phyloP scores from a whole-genome alignment of 148 eudicot genomes.

The Chenopodium suecicum region DNA sequence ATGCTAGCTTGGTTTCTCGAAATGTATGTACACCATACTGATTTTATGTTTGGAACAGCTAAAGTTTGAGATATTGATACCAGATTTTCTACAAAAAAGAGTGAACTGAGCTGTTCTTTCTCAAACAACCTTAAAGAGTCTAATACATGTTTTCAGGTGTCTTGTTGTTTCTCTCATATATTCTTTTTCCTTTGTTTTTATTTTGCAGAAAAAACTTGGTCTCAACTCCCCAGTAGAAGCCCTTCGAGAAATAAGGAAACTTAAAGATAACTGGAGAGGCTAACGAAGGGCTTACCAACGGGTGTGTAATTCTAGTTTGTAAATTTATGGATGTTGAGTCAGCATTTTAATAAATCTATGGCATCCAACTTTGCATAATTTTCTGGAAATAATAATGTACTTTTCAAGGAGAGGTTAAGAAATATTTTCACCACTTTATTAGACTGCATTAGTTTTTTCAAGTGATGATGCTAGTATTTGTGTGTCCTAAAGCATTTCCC shows the following conservation, averaged over 20 bases:
- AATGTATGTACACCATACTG: neutral
- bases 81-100: too few relatives aligned
- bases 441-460: neutral
- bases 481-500: neutral
- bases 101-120: neutral
- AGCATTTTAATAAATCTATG: neutral
- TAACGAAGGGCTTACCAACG: conserved; percentile 22
- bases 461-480: conserved; percentile 11
- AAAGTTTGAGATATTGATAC: neutral
- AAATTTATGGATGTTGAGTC: neutral
- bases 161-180: neutral
- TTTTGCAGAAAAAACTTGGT: conserved; percentile 59
- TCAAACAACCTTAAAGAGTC: neutral
- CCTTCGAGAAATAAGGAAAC: conserved; percentile 62
- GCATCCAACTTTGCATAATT: neutral
- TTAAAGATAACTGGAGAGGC: conserved; percentile 89
- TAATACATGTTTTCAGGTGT: neutral
- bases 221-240: conserved; percentile 70
- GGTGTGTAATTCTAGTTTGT: conserved; percentile 8
- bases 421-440: neutral
- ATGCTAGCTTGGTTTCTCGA: neutral
- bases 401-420: neutral
- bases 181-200: neutral
- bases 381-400: conserved; percentile 1
- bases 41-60: neutral